Conservation (phyloP, 2,329 filamentous ascomycete genomes). For the Chaetothyriales sp. region DNA sequence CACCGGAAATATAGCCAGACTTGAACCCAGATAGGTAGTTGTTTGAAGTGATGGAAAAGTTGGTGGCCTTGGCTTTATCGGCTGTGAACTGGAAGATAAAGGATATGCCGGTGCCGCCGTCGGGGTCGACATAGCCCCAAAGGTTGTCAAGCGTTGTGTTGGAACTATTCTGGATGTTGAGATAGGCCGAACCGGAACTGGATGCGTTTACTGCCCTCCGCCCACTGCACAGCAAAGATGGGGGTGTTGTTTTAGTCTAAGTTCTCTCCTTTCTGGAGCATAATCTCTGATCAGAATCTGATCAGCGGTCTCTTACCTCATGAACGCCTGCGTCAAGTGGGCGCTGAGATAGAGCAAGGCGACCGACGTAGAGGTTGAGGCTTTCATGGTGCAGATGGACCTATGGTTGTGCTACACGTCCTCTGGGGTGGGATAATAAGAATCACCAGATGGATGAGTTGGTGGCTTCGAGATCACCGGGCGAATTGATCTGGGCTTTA, state of each 20-base stretch:
- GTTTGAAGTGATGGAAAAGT: background rate
- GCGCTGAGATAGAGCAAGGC: no score
- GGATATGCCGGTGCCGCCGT: background rate
- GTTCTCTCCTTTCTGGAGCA: no score
- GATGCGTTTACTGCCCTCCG: background rate
- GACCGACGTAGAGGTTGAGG: no score
- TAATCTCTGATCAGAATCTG: no score
- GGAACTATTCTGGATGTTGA: background rate
- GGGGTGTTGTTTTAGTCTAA: background rate
- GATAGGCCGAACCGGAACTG: background rate
- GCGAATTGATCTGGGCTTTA: no score
- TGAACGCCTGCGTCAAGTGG: no score
- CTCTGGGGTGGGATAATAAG: no score
- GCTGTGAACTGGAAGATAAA: background rate
- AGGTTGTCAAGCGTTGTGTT: background rate
- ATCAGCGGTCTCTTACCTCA: no score
- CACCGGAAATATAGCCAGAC: background rate
- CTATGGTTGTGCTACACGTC: no score
- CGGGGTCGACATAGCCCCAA: background rate
- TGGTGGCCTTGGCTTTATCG: background rate
- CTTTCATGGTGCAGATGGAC: no score
- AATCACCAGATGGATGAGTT: no score
- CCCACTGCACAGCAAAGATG: background rate
- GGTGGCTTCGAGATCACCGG: no score
- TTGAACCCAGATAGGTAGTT: background rate